Base-by-base conservation (phyloP, 225 moss, liverwort and hornwort species). In the Anthoceros angustus region DNA sequence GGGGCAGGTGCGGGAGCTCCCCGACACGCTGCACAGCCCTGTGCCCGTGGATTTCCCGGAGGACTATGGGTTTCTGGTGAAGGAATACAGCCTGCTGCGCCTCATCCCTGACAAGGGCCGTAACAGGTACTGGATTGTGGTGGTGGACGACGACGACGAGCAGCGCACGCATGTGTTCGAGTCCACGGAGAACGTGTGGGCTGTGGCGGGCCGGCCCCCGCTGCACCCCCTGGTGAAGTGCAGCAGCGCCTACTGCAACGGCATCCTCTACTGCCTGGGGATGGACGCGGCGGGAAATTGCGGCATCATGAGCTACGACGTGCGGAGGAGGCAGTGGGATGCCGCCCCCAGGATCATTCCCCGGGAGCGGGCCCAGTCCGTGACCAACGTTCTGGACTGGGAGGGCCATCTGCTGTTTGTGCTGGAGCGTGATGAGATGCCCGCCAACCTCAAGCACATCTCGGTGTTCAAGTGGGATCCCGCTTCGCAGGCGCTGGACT, bases 1-100 rank as follows among this genome's bases (percentile, higher is more conserved):
- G 16, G 55, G 55, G 55, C 55, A 55, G 55, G 55, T 55, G 8
- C 55, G 55, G 10, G 55, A 55, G 55, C 55, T 55, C n/a, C 55
- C 55, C 7, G 55, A 55, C 55, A 55, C 55, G n/a, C 10, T 55
- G 55, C 55, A 55, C 18, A 55, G 23, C 55, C 55, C 55, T 20
- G 23, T 23, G 55, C 23, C 55, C 46, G 46, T 18, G 46, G 55
- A 55, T 23, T 20, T 55, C 5, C n/a, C 55, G 55, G 55, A 55
- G 16, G 55, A 55, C 8, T 55, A 55, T 15, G 23, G 7, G 8
- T 15, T 55, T 23, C 55, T 18, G 7, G 7, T 55, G 16, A 55
- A 55, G 55, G 55, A 55, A 12, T 55, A 23, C 55, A 55, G 55
- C 55, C 55, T 55, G 55, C 55, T 55, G 55, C 55, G 55, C 55